Evolutionary conservation across 352 stramenopile genomes (phyloP).

Genomic region (Pythium vanterpoolii): DNA sequence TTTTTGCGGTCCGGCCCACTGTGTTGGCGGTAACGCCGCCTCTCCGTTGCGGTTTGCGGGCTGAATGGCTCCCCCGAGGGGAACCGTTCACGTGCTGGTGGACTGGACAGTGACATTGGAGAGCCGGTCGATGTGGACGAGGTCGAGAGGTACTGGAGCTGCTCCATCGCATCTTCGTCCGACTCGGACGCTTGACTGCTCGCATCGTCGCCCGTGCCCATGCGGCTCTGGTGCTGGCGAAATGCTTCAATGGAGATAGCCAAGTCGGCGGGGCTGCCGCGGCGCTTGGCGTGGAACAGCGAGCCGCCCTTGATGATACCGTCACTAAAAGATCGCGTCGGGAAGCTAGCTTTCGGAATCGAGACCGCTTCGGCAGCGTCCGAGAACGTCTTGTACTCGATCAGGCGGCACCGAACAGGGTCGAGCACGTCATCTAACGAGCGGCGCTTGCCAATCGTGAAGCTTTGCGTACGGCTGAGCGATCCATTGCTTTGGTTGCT

Average conservation of each 20-base stretch:
- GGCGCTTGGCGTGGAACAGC: conserved; percentile 58
- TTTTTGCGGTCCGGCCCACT: conserved; percentile 11
- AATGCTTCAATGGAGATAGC: conserved; percentile 80
- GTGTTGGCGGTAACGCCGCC: conserved; percentile 11
- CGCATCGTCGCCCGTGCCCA: conserved; percentile 41
- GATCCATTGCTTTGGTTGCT: background rate
- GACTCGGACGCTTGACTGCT: conserved; percentile 25
- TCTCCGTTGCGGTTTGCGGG: background rate
- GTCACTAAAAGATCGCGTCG: conserved; percentile 68
- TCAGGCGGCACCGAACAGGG: conserved; percentile 65
- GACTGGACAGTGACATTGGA: conserved; percentile 11
- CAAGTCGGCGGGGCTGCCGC: conserved; percentile 64
- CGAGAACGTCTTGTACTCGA: conserved; percentile 84
- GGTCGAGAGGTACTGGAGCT: conserved; percentile 35
- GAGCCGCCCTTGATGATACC: conserved; percentile 60
- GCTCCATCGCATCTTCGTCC: conserved; percentile 43
- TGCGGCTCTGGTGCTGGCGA: conserved; percentile 56
- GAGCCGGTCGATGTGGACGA: conserved; percentile 14
- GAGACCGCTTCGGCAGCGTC: conserved; percentile 28
- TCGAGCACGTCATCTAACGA: conserved; percentile 73
- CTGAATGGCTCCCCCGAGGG: conserved; percentile 6
- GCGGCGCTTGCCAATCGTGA: conserved; percentile 49
- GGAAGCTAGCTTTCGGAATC: conserved; percentile 66
- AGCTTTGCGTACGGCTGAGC: conserved; percentile 39
- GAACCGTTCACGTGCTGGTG: conserved; percentile 11